These are phyloP conservation scores for Scalesia atractyloides DNA, from an alignment of 129 eudicot genomes.

Conservation along the genomic window DNA sequence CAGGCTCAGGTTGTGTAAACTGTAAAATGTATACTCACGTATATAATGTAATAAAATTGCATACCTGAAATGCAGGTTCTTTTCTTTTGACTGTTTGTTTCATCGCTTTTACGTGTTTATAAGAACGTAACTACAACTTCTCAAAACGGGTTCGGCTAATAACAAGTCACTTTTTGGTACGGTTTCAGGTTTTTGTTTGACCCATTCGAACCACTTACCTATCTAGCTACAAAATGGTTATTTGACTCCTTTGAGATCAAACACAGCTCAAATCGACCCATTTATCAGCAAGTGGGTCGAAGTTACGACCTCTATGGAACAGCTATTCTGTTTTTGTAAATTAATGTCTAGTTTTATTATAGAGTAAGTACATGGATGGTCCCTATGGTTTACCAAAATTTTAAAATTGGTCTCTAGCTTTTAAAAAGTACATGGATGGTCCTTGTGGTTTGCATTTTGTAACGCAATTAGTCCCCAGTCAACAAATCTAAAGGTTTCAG, in stretches of 20 bases:
- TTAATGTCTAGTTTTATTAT: neutral
- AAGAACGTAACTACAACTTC: neutral
- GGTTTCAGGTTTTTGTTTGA: neutral
- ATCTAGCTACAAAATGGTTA: neutral
- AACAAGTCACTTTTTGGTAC: neutral
- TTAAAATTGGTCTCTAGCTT: too few species aligned
- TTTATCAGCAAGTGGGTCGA: neutral
- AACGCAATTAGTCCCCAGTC: too few species aligned
- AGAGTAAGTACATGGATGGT: too few species aligned
- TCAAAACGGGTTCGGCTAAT: neutral
- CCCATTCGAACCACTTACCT: slow-evolving; percentile 2
- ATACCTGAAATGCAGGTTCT: neutral
- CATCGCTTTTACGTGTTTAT: neutral
- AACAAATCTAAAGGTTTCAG: too few species aligned
- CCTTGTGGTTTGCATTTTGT: too few species aligned
- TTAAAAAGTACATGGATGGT: too few species aligned
- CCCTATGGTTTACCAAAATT: too few species aligned
- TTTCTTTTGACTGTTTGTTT: slow-evolving; percentile 3
- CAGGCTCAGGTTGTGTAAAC: slow-evolving; percentile 60
- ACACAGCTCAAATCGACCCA: neutral
- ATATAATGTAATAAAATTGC: neutral
- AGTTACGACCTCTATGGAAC: neutral
- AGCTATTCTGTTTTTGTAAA: neutral
- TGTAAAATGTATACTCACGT: neutral
- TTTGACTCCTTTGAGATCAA: neutral